phyloP scores from a whole-genome alignment of 129 eudicot species.

The Tagetes erecta region DNA sequence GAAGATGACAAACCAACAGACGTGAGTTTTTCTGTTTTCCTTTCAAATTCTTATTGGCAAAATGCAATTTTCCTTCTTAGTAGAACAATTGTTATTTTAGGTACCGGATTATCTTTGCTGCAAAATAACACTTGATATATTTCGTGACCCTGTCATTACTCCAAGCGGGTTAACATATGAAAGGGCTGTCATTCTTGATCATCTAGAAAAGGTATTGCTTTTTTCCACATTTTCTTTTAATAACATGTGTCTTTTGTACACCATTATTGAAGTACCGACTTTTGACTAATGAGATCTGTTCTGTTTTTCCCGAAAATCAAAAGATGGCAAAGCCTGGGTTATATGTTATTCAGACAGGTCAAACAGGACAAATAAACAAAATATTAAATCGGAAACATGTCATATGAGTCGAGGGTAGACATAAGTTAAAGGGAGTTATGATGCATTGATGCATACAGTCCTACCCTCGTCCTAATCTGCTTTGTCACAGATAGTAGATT shows the following conservation, averaged over 20 bases:
- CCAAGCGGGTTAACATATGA: conserved; percentile 91
- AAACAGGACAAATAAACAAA: neutral
- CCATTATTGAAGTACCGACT: neutral
- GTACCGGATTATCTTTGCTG: conserved; percentile 89
- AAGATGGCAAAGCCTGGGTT: neutral
- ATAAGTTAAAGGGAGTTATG: no score
- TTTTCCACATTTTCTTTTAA: neutral
- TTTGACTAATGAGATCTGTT: neutral
- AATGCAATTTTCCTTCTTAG: conserved; percentile 2
- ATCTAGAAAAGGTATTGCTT: conserved; percentile 68
- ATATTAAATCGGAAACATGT: neutral
- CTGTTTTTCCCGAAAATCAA: neutral
- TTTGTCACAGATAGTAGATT: neutral
- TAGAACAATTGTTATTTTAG: conserved; percentile 41
- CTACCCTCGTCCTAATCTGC: neutral
- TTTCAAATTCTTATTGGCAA: neutral
- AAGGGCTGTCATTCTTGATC: conserved; percentile 80
- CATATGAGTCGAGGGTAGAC: neutral
- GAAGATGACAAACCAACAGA: conserved; percentile 74
- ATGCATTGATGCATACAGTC: neutral
- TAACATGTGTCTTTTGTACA: neutral
- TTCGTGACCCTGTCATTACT: conserved; percentile 91
- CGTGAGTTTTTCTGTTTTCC: conserved; percentile 35
- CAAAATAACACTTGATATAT: conserved; percentile 90
- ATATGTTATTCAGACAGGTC: neutral